Evolutionary conservation across 768 basidiomycete genomes (phyloP), one percentile per base, ranked within the genome.

Genomic region (Trametes gibbosa): DNA sequence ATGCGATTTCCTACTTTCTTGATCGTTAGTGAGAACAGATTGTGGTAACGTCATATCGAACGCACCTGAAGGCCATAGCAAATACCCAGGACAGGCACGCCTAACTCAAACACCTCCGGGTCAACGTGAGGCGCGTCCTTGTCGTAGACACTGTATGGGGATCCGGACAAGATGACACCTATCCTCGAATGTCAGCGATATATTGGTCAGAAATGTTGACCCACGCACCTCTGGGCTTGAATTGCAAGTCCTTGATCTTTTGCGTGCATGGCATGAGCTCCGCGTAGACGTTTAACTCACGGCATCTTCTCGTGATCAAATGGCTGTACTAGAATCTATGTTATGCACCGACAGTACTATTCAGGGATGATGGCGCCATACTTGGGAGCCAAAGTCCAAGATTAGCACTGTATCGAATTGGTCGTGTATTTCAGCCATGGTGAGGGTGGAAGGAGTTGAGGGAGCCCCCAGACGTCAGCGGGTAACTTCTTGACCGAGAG

Each of bases 81-180:
- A 57, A 98, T 98, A 21, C 97, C 97, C 14, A 99, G 80, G 50
- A 99, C 86, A 3, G 97, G 96, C 1, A 98, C 86, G 23, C 87
- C 92, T 9, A 91, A 81, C 43, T 87, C 83, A 67, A 93, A 98
- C 10, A 98, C 86, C 16, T 82, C 89, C 17, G 94, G 91, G 74
- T 99, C 96, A 32, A 93, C 95, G 62, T 95, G 94, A 23, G 97
- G 96, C 5, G 97, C 87, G 63, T 86, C 95, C 27, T 82, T 73
- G 63, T 95, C 97, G 73, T 98, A 98, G 19, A 98, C 97, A 32
- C 96, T 98, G 76, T 96, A 98, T 0, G 97, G 97, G 1, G 97
- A 98, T 42, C 97, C 97, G 39, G 95, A 98, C 39, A 99, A 81
- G 68, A 98, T 98, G 72, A 99, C 89, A 57, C 96, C 96, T 89